Conservation (phyloP, 306 rosid species). For the Pyrus communis region DNA sequence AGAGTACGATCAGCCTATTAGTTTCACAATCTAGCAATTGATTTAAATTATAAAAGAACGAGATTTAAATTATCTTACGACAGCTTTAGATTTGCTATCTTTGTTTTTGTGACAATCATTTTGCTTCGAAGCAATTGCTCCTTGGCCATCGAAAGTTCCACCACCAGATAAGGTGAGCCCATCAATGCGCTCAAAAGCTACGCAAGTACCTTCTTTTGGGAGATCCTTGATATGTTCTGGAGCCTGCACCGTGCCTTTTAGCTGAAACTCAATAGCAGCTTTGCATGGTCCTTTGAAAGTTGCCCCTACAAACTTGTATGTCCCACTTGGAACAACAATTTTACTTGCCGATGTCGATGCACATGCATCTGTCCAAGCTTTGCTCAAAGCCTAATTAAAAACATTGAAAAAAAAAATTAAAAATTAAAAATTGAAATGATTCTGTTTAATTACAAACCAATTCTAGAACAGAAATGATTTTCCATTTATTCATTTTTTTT, state of each 20-base stretch:
- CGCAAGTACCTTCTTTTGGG: background rate
- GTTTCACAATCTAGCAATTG: too few relatives aligned
- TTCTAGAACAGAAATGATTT: background rate
- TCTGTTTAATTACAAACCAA: too few relatives aligned
- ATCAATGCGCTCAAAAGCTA: background rate
- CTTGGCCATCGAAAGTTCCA: background rate
- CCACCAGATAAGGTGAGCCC: background rate
- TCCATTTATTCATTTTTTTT: too few relatives aligned
- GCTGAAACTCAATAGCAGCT: background rate
- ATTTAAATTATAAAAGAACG: too few relatives aligned
- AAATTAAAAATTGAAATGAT: too few relatives aligned
- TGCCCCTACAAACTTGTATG: background rate
- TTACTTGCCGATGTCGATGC: background rate
- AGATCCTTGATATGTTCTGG: background rate
- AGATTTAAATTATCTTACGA: background rate
- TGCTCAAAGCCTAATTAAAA: background rate
- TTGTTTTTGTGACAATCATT: background rate
- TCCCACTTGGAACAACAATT: background rate
- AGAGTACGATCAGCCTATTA: too few relatives aligned
- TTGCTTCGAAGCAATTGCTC: background rate
- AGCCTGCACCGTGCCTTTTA: background rate
- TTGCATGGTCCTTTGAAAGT: background rate
- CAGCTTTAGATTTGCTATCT: background rate
- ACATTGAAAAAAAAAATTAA: too few relatives aligned
- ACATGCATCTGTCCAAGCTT: background rate